Percentiles rank a stretch among this genome's conserved stretches.
Conservation (phyloP, 345 rosid genomes). For the Camelina sativa region DNA sequence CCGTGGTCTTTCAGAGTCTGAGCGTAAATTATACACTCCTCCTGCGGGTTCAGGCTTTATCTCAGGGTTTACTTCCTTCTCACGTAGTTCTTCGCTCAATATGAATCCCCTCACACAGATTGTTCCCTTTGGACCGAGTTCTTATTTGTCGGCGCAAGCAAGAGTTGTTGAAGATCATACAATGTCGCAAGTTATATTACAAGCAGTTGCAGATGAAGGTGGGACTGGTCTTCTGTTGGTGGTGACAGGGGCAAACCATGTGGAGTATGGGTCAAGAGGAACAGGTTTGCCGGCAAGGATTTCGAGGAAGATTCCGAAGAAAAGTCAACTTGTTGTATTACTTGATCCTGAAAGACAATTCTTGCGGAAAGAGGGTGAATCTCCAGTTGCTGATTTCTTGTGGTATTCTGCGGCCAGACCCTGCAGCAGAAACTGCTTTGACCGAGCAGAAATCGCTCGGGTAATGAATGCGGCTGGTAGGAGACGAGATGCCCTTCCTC, state of each 20-base stretch:
- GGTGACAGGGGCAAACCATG: constrained; percentile 83
- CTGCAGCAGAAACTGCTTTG: constrained; percentile 90
- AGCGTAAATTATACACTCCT: constrained; percentile 72
- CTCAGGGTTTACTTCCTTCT: constrained; percentile 78
- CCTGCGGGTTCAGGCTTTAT: constrained; percentile 92
- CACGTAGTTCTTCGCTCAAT: constrained; percentile 61
- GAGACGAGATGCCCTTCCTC: constrained; percentile 84
- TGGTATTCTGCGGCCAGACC: constrained; percentile 98
- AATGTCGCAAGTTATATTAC: constrained; percentile 74
- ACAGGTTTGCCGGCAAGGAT: constrained; percentile 90
- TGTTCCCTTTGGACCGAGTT: constrained; percentile 83
- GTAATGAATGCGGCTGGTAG: constrained; percentile 97
- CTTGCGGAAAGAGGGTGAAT: constrained; percentile 85
- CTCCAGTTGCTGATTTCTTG: constrained; percentile 85
- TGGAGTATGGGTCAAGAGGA: constrained; percentile 78
- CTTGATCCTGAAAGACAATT: constrained; percentile 92
- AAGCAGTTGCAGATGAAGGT: constrained; percentile 66
- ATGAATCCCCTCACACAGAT: constrained; percentile 55
- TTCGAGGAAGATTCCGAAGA: constrained; percentile 80
- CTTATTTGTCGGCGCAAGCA: constrained; percentile 84
- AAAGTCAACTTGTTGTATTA: constrained; percentile 77
- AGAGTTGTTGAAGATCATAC: constrained; percentile 85
- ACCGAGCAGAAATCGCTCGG: constrained; percentile 93
- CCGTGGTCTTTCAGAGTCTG: constrained; percentile 76
- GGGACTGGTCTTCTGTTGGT: constrained; percentile 72